Evolutionary conservation across 2,329 filamentous ascomycete genomes (phyloP).

Genomic region (Saccharata proteae): DNA sequence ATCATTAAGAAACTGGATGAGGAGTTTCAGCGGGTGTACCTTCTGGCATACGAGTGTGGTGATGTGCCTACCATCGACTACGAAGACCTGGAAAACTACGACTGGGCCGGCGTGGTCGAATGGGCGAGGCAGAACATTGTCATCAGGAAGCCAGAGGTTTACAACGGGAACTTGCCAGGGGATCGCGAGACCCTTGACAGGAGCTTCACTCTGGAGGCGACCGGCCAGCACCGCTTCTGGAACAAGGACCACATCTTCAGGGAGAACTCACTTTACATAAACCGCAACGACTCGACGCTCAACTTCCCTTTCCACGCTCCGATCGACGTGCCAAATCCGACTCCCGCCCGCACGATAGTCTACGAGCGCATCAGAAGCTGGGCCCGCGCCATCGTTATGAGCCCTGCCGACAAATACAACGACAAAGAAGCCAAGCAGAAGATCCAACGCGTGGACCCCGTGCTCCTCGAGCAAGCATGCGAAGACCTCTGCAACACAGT

Average conservation of each 20-base stretch:
- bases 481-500: constrained; percentile 40
- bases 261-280: constrained; percentile 23
- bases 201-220: constrained; percentile 30
- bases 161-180: constrained; percentile 8
- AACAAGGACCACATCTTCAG: constrained; percentile 47
- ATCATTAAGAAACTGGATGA: constrained; percentile 46
- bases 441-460: constrained; percentile 21
- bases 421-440: constrained; percentile 27
- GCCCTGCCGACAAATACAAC: constrained; percentile 28
- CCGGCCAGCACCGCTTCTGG: constrained; percentile 26
- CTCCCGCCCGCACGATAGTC: neutral
- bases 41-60: constrained; percentile 52
- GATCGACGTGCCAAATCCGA: neutral
- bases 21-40: constrained; percentile 53
- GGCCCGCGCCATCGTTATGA: constrained; percentile 34
- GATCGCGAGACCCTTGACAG: constrained; percentile 30
- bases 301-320: constrained; percentile 8
- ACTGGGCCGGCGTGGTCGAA: constrained; percentile 54
- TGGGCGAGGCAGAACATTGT: constrained; percentile 47
- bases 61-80: constrained; percentile 52
- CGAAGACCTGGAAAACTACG: constrained; percentile 50
- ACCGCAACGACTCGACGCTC: constrained; percentile 23
- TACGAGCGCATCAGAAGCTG: no score
- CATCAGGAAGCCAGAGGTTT: constrained; percentile 5
- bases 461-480: constrained; percentile 34